Evolutionary conservation across 768 basidiomycete species (phyloP).

Genomic region (Leccinum incarnatum): DNA sequence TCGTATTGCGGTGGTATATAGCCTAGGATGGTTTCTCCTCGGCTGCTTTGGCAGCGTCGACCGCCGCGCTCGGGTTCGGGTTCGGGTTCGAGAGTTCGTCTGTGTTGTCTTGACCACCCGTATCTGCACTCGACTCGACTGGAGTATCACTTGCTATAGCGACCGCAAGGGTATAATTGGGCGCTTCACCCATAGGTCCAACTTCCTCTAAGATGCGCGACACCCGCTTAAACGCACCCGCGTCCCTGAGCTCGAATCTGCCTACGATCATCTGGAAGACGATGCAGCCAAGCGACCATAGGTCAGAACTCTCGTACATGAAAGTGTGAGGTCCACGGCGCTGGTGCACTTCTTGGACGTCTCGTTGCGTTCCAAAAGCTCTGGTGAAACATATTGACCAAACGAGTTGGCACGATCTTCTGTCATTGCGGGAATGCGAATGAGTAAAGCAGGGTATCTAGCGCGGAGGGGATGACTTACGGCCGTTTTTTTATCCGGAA

Average conservation of each 20-base stretch:
- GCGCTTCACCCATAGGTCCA: slow-evolving; percentile 44
- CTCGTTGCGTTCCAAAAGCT: slow-evolving; percentile 70
- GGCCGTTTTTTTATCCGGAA: slow-evolving; percentile 69
- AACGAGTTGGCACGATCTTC: slow-evolving; percentile 65
- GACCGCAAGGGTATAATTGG: slow-evolving; percentile 26
- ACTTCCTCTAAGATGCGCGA: slow-evolving; percentile 35
- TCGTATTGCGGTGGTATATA: not conserved
- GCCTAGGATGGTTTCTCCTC: slow-evolving; percentile 5
- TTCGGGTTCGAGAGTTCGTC: not conserved
- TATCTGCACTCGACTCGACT: not conserved
- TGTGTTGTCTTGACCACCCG: not conserved
- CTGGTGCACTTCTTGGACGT: slow-evolving; percentile 67
- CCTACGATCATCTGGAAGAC: slow-evolving; percentile 92
- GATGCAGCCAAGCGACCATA: slow-evolving; percentile 95
- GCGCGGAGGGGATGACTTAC: slow-evolving; percentile 35
- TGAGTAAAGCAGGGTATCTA: not conserved
- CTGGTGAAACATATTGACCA: slow-evolving; percentile 87
- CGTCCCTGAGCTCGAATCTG: slow-evolving; percentile 49
- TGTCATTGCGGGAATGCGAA: slow-evolving; percentile 25
- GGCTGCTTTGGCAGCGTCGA: not conserved
- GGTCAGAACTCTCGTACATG: slow-evolving; percentile 65
- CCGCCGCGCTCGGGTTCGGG: not conserved
- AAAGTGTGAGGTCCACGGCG: not conserved
- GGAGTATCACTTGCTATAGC: not conserved
- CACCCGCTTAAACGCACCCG: slow-evolving; percentile 13